phyloP scores from a whole-genome alignment of 225 moss, liverwort and hornwort genomes.

The Climacium dendroides region DNA sequence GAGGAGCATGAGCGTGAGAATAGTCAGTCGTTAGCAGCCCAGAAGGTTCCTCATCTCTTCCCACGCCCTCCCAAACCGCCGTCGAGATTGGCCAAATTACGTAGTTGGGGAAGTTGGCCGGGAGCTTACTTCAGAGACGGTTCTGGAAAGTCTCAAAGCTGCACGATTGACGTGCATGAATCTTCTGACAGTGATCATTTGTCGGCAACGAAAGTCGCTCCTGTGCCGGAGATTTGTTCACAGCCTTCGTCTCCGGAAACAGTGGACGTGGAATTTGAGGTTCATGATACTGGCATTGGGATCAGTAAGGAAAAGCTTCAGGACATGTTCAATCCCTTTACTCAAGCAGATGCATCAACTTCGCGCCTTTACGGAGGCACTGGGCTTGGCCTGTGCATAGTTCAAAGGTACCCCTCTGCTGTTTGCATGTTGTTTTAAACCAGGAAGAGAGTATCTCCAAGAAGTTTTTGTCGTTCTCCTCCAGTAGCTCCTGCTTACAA shows the following conservation, averaged over 20 bases:
- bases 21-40: neutral
- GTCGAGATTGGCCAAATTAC: conserved; percentile 36
- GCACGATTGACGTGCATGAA: conserved; percentile 32
- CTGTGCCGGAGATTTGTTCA: conserved; percentile 2
- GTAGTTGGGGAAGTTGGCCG: conserved; percentile 83
- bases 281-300: neutral
- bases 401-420: conserved; percentile 38
- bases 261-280: conserved; percentile 47
- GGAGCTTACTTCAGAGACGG: conserved; percentile 36
- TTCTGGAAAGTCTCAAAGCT: conserved; percentile 10
- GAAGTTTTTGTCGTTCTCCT: neutral
- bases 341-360: conserved; percentile 72
- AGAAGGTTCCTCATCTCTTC: neutral
- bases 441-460: neutral
- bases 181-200: neutral
- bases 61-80: conserved; percentile 16
- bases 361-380: conserved; percentile 75
- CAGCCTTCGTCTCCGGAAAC: neutral
- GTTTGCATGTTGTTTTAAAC: neutral
- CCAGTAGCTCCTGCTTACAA: neutral
- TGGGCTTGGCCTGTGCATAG: conserved; percentile 64
- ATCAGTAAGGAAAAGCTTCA: conserved; percentile 10
- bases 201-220: conserved; percentile 6
- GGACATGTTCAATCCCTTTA: conserved; percentile 73
- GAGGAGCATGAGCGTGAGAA: neutral